phyloP scores from a whole-genome alignment of 768 basidiomycete genomes.

The Suillus subluteus region DNA sequence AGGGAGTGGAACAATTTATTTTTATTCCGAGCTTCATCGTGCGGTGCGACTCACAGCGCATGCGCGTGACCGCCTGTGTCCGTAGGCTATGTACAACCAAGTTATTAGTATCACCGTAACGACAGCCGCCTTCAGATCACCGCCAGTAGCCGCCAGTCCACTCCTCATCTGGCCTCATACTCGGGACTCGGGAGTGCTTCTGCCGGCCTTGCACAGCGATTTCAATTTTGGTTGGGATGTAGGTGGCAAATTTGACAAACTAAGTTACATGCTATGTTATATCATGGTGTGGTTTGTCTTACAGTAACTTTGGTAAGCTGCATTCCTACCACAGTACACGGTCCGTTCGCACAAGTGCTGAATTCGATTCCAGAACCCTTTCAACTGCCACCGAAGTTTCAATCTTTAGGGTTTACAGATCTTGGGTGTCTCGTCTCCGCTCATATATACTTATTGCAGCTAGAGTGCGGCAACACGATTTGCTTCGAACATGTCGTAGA shows the following conservation, averaged over 20 bases:
- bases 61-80: neutral
- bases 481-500: too few species aligned
- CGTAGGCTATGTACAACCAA: neutral
- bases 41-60: neutral
- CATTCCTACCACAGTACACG: neutral
- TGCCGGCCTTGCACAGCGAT: neutral
- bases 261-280: neutral
- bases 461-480: too few species aligned
- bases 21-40: neutral
- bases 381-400: slow-evolving; percentile 45
- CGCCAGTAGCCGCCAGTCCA: neutral
- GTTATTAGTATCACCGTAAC: neutral
- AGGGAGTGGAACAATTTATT: neutral
- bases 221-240: neutral
- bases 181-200: too few species aligned
- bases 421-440: too few species aligned
- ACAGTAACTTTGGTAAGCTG: slow-evolving; percentile 34
- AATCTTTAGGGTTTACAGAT: slow-evolving; percentile 46
- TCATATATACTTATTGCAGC: too few species aligned
- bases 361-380: slow-evolving; percentile 48
- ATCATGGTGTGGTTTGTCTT: neutral
- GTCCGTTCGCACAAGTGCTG: neutral
- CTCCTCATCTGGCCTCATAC: too few species aligned
- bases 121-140: neutral
- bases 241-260: neutral